A percentile compares a stretch with the other conserved stretches of the same genome.
These are phyloP conservation scores for Leccinum solheimii DNA, from an alignment of 1,284 basidiomycete species.

Conservation along the genomic window DNA sequence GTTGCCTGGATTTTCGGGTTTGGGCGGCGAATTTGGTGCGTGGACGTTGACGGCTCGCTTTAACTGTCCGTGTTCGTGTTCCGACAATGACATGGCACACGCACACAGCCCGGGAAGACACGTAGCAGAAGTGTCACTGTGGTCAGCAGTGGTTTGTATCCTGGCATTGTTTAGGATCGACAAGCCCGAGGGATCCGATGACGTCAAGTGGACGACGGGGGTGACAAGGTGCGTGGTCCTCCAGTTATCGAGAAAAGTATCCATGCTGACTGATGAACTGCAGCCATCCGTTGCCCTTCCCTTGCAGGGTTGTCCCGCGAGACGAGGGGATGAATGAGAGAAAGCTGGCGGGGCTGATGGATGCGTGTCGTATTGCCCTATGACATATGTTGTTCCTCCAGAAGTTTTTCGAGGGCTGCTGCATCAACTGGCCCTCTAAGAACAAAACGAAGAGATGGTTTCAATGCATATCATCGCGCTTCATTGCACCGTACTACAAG, in stretches of 20 bases:
- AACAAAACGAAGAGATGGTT: background rate
- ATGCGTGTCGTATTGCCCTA: too few relatives aligned
- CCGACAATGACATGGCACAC: too few relatives aligned
- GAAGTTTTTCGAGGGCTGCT: too few relatives aligned
- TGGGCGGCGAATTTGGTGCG: too few relatives aligned
- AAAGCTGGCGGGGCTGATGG: background rate
- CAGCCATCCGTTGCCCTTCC: background rate
- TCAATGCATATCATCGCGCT: background rate
- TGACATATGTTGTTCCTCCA: too few relatives aligned
- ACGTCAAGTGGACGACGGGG: conserved; percentile 15
- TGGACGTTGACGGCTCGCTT: too few relatives aligned
- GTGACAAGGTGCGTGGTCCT: background rate
- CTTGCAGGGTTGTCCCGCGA: background rate
- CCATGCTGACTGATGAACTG: too few relatives aligned
- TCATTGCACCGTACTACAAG: background rate
- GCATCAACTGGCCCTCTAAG: background rate
- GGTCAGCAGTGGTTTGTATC: too few relatives aligned
- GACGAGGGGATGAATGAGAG: background rate
- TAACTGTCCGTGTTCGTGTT: too few relatives aligned
- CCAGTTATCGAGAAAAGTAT: too few relatives aligned
- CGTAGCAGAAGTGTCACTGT: too few relatives aligned
- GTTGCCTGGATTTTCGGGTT: background rate
- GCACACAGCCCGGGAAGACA: too few relatives aligned
- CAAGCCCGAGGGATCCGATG: conserved; percentile 8
- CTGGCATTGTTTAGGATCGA: background rate